Evolutionary conservation across 1,284 basidiomycete genomes (phyloP).

Genomic region (Rhodotorula sp.): DNA sequence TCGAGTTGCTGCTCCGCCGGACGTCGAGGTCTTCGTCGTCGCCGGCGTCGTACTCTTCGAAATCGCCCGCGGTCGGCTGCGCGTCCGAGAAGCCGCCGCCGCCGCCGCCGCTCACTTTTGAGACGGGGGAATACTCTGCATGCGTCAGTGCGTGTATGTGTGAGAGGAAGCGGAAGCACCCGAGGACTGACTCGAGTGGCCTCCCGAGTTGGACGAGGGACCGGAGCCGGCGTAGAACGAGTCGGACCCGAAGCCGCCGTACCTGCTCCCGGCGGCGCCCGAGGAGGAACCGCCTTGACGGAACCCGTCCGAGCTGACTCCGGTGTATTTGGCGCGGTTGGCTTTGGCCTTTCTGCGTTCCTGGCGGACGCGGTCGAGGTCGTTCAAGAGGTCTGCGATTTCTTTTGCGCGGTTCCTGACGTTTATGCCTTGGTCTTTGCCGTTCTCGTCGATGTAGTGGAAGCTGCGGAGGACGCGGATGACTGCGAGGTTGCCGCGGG

Average conservation of each 20-base stretch:
- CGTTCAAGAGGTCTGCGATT: constrained; percentile 79
- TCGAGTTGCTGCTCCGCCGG: constrained; percentile 24
- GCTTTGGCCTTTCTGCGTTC: constrained; percentile 90
- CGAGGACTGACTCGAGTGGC: neutral
- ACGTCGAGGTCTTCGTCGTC: constrained; percentile 70
- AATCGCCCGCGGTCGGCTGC: constrained; percentile 49
- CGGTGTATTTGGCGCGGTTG: constrained; percentile 90
- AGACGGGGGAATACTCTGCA: neutral
- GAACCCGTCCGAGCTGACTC: constrained; percentile 75
- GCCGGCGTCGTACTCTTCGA: constrained; percentile 95
- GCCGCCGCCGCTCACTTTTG: constrained; percentile 50
- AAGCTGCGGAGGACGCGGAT: constrained; percentile 98
- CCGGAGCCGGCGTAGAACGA: constrained; percentile 45
- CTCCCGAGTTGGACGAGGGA: neutral
- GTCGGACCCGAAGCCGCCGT: constrained; percentile 80
- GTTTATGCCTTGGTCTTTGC: constrained; percentile 98
- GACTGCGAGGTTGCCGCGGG: constrained; percentile 87
- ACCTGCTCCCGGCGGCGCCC: constrained; percentile 58
- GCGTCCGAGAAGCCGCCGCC: constrained; percentile 23
- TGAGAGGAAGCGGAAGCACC: neutral
- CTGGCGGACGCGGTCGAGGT: constrained; percentile 83
- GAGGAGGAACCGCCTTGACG: constrained; percentile 45
- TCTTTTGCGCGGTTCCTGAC: constrained; percentile 93
- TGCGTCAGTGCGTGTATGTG: neutral
- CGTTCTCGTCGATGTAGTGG: constrained; percentile 98